A percentile compares a stretch with the other conserved stretches of the same genome.
phyloP scores from a whole-genome alignment of 2,329 filamentous ascomycete genomes.

The Fusarium redolens region DNA sequence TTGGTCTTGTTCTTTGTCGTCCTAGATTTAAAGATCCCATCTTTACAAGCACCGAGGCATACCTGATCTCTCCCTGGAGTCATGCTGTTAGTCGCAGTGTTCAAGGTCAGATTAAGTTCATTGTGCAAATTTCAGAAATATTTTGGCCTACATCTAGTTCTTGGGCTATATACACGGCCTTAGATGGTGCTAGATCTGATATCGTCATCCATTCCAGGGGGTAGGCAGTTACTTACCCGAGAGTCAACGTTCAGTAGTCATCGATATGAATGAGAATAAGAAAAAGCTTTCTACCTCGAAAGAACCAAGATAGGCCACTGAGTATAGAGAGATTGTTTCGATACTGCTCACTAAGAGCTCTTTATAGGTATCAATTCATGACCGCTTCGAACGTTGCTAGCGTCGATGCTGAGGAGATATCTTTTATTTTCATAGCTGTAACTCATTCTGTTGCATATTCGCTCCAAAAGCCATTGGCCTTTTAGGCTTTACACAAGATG shows the following conservation, averaged over 20 bases:
- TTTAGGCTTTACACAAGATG: background rate
- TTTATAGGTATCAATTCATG: rapidly evolving
- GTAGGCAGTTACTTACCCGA: no score
- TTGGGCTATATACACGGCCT: background rate
- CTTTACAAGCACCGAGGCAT: background rate
- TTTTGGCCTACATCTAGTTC: no score
- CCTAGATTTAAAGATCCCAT: background rate
- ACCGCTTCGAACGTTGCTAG: no score
- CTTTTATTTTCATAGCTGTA: no score
- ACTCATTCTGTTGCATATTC: background rate
- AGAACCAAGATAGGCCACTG: background rate
- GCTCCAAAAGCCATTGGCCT: background rate
- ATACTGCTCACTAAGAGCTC: background rate
- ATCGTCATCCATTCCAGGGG: background rate
- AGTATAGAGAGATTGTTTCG: no score
- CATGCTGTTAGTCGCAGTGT: background rate
- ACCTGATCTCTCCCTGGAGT: no score
- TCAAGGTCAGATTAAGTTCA: background rate
- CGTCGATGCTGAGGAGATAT: no score
- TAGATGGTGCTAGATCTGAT: background rate
- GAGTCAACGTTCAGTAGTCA: background rate
- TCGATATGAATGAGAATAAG: background rate
- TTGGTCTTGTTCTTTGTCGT: background rate
- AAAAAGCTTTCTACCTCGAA: background rate
- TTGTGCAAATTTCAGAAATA: no score